Conservation (phyloP, 2,329 filamentous ascomycete species). For the Claviceps maximensis region DNA sequence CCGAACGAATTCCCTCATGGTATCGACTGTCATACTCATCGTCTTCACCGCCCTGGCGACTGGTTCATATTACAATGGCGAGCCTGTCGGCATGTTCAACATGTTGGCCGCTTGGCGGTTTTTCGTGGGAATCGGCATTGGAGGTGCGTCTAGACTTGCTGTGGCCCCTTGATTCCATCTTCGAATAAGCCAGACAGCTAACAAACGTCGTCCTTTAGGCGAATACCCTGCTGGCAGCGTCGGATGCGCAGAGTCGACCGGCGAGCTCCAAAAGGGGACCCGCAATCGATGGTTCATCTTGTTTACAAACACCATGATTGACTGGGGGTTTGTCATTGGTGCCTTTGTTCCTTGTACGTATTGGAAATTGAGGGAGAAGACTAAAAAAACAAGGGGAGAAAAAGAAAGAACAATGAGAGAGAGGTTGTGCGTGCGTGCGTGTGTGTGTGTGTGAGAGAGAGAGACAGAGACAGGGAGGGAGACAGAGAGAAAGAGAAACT, state of each 20-base stretch:
- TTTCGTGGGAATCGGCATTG: conserved; percentile 69
- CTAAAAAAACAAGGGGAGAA: not conserved
- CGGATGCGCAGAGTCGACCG: conserved; percentile 61
- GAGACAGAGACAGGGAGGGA: too few relatives aligned
- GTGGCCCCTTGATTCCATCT: too few relatives aligned
- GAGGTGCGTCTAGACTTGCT: conserved; percentile 27
- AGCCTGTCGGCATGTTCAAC: conserved; percentile 57
- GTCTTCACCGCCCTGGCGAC: conserved; percentile 71
- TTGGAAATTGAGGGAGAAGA: not conserved
- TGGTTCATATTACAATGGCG: conserved; percentile 63
- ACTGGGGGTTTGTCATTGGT: conserved; percentile 68
- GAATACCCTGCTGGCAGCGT: conserved; percentile 79
- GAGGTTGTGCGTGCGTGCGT: too few relatives aligned
- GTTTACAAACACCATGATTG: conserved; percentile 81
- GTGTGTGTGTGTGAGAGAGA: too few relatives aligned
- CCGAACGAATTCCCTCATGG: conserved; percentile 65
- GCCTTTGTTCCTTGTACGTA: conserved; percentile 54
- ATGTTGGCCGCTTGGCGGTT: conserved; percentile 71
- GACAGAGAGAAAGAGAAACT: not conserved
- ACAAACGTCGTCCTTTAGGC: conserved; percentile 20
- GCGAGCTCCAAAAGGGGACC: conserved; percentile 65
- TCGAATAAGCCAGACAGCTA: too few relatives aligned
- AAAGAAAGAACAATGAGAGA: too few relatives aligned
- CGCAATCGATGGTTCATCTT: conserved; percentile 87
- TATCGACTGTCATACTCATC: conserved; percentile 72